A percentile compares a stretch with the other conserved stretches of the same genome.
Evolutionary conservation across 164 flowering plant genomes (phyloP).

Genomic region (Annona squamosa): DNA sequence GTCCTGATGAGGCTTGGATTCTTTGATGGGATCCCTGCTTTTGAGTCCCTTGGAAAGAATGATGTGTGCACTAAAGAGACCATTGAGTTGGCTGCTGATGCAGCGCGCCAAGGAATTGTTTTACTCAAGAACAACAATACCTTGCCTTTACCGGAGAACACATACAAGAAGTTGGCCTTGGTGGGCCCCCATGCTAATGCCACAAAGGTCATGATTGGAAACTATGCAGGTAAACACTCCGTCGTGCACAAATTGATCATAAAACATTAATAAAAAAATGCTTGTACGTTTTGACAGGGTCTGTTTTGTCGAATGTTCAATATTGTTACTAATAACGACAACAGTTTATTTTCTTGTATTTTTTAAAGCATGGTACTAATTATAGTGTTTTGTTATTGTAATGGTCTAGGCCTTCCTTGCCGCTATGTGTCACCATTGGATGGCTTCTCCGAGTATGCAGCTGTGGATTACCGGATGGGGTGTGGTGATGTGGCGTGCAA

Average conservation of each 20-base stretch:
- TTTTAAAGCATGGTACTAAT: background rate
- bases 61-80: slow-evolving; percentile 33
- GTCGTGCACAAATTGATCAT: background rate
- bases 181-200: slow-evolving; percentile 48
- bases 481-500: slow-evolving; percentile 40
- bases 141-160: slow-evolving; percentile 22
- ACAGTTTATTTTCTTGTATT: background rate
- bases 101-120: slow-evolving; percentile 53
- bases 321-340: background rate
- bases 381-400: background rate
- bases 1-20: slow-evolving; percentile 39
- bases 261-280: background rate
- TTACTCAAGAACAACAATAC: slow-evolving; percentile 32
- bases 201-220: slow-evolving; percentile 36
- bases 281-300: background rate
- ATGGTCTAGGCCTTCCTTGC: slow-evolving; percentile 19
- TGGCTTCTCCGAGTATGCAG: slow-evolving; percentile 1
- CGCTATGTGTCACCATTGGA: background rate
- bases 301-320: background rate
- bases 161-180: slow-evolving; percentile 23
- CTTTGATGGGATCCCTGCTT: slow-evolving; percentile 37
- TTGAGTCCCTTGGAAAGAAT: slow-evolving; percentile 20
- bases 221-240: slow-evolving; percentile 34
- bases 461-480: background rate
- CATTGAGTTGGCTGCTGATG: slow-evolving; percentile 40